These are phyloP conservation scores for Mycena haematopus DNA, from an alignment of 768 basidiomycete species.

Conservation along the genomic window DNA sequence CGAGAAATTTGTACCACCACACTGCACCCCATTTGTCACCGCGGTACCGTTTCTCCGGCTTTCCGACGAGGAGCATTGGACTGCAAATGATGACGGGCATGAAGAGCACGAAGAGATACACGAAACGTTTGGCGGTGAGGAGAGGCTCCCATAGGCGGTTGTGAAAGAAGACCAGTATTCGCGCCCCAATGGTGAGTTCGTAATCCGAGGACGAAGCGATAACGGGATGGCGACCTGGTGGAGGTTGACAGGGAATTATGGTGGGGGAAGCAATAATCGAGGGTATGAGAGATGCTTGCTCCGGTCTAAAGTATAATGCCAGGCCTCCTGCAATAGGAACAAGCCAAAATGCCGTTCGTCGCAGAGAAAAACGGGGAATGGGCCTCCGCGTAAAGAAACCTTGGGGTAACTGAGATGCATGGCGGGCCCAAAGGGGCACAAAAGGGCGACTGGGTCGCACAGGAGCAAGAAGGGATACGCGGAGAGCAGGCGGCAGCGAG, in stretches of 20 bases:
- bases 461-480: conserved; percentile 11
- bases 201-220: conserved; percentile 77
- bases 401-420: conserved; percentile 35
- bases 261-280: conserved; percentile 57
- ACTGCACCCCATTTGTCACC: conserved; percentile 92
- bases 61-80: conserved; percentile 83
- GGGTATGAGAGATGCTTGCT: conserved; percentile 48
- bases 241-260: conserved; percentile 48
- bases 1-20: conserved; percentile 97
- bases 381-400: conserved; percentile 45
- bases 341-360: conserved; percentile 55
- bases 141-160: conserved; percentile 83
- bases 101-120: conserved; percentile 84
- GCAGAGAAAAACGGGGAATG: conserved; percentile 35
- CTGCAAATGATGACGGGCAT: conserved; percentile 83
- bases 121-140: conserved; percentile 81
- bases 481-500: conserved; percentile 21
- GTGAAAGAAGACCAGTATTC: conserved; percentile 55
- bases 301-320: conserved; percentile 54
- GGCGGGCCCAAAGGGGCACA: conserved; percentile 32
- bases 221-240: conserved; percentile 34
- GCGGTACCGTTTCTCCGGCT: conserved; percentile 55
- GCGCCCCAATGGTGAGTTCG: conserved; percentile 50
- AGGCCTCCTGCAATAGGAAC: conserved; percentile 64
- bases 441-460: conserved; percentile 12